Conservation (phyloP, 2,329 filamentous ascomycete species). For the Moelleriella libera region DNA sequence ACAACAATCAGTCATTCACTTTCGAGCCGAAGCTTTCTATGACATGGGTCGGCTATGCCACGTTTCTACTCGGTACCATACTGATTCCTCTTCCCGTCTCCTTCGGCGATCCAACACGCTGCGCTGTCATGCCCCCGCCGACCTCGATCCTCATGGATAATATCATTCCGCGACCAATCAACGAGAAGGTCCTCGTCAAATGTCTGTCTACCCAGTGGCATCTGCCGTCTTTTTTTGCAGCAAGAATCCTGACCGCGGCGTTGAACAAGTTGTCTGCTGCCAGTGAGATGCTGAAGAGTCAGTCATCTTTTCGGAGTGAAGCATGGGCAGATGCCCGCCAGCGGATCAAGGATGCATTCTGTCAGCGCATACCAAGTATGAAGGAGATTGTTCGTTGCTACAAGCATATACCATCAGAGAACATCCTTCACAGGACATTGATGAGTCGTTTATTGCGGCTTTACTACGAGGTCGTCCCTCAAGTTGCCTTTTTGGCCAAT, state of each 20-base stretch:
- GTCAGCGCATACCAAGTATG: conserved; percentile 63
- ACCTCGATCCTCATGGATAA: conserved; percentile 70
- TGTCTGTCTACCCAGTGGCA: conserved; percentile 68
- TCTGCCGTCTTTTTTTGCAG: conserved; percentile 71
- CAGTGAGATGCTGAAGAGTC: conserved; percentile 44
- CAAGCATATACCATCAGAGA: conserved; percentile 50
- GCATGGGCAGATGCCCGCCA: conserved; percentile 58
- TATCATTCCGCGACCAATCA: conserved; percentile 71
- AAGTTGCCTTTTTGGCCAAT: conserved; percentile 65
- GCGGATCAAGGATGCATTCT: conserved; percentile 60
- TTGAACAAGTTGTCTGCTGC: conserved; percentile 63
- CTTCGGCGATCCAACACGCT: conserved; percentile 53
- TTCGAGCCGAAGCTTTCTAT: conserved; percentile 87
- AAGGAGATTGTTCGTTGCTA: conserved; percentile 69
- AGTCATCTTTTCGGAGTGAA: conserved; percentile 18
- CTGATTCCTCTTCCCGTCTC: conserved; percentile 57
- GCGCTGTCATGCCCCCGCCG: conserved; percentile 58
- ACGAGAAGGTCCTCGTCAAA: conserved; percentile 61
- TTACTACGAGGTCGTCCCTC: conserved; percentile 76
- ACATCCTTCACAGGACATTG: conserved; percentile 64
- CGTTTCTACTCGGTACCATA: conserved; percentile 73
- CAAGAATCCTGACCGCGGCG: conserved; percentile 63
- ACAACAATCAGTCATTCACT: conserved; percentile 62
- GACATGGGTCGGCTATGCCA: conserved; percentile 89
- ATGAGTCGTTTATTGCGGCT: conserved; percentile 63